Evolutionary conservation across 1,139 yeast genomes (phyloP).

Genomic region (Diutina rugosa): DNA sequence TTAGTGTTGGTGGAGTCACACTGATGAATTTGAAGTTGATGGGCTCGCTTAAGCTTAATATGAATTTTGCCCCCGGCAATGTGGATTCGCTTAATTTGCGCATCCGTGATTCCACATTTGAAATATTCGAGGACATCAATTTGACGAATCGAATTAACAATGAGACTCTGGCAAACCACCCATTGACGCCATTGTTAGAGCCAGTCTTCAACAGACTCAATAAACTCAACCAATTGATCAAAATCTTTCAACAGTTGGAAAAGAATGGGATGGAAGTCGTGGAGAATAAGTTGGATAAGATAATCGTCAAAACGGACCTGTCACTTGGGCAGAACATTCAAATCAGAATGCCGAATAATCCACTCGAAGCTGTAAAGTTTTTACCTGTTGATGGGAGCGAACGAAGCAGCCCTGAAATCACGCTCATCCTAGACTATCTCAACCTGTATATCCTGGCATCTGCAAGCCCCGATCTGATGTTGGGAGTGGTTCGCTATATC

Average conservation of each 20-base stretch:
- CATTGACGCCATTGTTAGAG: constrained; percentile 11
- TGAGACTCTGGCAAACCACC: neutral
- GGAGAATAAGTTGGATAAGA: constrained; percentile 16
- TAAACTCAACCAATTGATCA: constrained; percentile 20
- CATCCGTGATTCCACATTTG: neutral
- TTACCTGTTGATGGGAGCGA: neutral
- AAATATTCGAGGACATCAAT: neutral
- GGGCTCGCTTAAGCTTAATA: neutral
- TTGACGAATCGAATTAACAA: neutral
- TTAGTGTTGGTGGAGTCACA: neutral
- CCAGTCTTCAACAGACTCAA: constrained; percentile 18
- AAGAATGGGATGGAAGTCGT: constrained; percentile 16
- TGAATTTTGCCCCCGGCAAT: neutral
- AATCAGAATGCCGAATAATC: neutral
- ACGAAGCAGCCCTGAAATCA: neutral
- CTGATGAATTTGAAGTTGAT: neutral
- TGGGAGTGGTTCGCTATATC: constrained; percentile 21
- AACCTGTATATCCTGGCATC: constrained; percentile 1
- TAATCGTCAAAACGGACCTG: constrained; percentile 19
- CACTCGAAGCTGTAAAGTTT: neutral
- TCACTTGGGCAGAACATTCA: neutral
- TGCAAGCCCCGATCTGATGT: constrained; percentile 6
- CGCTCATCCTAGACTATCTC: neutral
- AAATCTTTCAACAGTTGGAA: constrained; percentile 20
- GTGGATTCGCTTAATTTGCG: neutral